These are phyloP conservation scores for Carpinus viminea DNA, from an alignment of 306 rosid species.

Conservation along the genomic window DNA sequence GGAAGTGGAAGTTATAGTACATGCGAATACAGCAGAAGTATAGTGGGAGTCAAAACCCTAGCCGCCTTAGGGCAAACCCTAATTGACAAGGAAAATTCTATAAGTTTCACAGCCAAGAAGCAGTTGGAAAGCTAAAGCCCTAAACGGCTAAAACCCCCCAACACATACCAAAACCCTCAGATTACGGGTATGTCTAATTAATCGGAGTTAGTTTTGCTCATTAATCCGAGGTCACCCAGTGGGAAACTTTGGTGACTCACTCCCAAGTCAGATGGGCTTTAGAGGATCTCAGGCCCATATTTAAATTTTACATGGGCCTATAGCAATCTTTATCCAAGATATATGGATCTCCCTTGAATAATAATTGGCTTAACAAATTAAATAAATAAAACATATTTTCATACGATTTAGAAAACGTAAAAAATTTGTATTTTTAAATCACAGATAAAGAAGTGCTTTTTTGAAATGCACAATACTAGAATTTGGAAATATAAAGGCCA, in stretches of 20 bases:
- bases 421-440: too few relatives aligned
- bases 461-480: too few relatives aligned
- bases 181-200: constrained; percentile 2
- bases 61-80: constrained; percentile 56
- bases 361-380: too few relatives aligned
- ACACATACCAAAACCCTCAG: constrained; percentile 30
- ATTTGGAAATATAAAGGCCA: too few relatives aligned
- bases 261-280: background rate
- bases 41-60: constrained; percentile 59
- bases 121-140: constrained; percentile 24
- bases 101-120: background rate
- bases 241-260: background rate
- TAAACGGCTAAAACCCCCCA: constrained; percentile 34
- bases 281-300: background rate
- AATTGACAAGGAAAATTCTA: constrained; percentile 3
- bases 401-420: too few relatives aligned
- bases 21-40: constrained; percentile 4
- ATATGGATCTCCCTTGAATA: too few relatives aligned
- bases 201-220: background rate
- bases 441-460: too few relatives aligned
- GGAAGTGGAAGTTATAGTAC: background rate
- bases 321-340: too few relatives aligned
- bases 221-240: too few relatives aligned
- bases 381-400: too few relatives aligned
- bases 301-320: too few relatives aligned